These are phyloP conservation scores for Juglanconis oblonga DNA, from an alignment of 2,329 filamentous ascomycete genomes.

Conservation along the genomic window DNA sequence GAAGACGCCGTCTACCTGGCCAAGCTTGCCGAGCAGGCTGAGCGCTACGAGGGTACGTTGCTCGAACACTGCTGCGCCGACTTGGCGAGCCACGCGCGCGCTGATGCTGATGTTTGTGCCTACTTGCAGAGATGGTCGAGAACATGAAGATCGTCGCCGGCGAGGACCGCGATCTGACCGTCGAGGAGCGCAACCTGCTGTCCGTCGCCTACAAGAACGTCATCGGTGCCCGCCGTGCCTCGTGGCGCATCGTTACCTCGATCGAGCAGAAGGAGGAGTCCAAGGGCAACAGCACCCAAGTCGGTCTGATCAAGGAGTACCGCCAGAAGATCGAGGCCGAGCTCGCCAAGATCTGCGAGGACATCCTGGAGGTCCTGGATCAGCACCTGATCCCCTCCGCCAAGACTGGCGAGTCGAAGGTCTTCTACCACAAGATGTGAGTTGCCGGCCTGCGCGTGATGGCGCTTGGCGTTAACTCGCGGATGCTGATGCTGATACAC, in stretches of 20 bases:
- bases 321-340: conserved; percentile 97
- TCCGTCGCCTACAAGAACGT: conserved; percentile 99
- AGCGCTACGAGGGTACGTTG: conserved; percentile 95
- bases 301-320: conserved; percentile 93
- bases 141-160: conserved; percentile 99
- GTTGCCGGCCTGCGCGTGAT: not conserved
- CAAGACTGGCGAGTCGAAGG: conserved; percentile 95
- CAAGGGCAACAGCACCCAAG: conserved; percentile 93
- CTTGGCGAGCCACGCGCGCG: conserved; percentile 17
- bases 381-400: conserved; percentile 91
- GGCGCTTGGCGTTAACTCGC: not conserved
- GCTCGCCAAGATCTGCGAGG: conserved; percentile 95
- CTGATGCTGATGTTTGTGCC: conserved; percentile 1
- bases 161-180: conserved; percentile 76
- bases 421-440: conserved; percentile 99
- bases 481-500: conserved; percentile 17
- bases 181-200: conserved; percentile 96
- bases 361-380: conserved; percentile 93
- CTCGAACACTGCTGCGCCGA: conserved; percentile 1
- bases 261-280: conserved; percentile 99
- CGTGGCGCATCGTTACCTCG: conserved; percentile 96
- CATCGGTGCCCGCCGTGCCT: conserved; percentile 92
- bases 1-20: conserved; percentile 99
- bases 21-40: conserved; percentile 99
- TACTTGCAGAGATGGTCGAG: conserved; percentile 86